Conservation (phyloP, 495 filamentous ascomycete species). For the Penicillium coprophilum region DNA sequence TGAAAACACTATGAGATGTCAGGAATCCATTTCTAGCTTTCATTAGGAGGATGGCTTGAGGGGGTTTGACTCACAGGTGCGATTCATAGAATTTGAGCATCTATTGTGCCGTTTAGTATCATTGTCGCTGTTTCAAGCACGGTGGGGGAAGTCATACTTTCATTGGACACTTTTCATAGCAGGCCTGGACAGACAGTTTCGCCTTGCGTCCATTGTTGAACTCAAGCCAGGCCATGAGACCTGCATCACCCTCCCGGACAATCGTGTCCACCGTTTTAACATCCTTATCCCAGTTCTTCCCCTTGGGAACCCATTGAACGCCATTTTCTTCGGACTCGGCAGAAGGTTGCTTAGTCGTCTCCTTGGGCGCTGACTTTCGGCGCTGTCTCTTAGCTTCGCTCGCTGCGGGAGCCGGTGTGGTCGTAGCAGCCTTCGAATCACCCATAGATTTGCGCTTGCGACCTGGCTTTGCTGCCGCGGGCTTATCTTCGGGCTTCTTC, state of each 20-base stretch:
- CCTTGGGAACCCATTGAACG: slow-evolving; percentile 48
- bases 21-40: slow-evolving; percentile 11
- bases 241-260: slow-evolving; percentile 44
- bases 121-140: not conserved
- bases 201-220: slow-evolving; percentile 55
- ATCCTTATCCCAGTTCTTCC: slow-evolving; percentile 58
- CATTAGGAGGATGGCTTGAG: too few relatives aligned
- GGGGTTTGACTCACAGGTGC: slow-evolving; percentile 39
- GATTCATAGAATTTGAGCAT: slow-evolving; percentile 51
- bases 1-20: slow-evolving; percentile 38
- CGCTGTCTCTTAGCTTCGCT: slow-evolving; percentile 28
- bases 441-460: slow-evolving; percentile 44
- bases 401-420: slow-evolving; percentile 17
- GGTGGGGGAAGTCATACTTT: slow-evolving; percentile 24
- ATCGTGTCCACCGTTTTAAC: slow-evolving; percentile 58
- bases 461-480: slow-evolving; percentile 22
- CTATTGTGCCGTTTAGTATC: slow-evolving; percentile 26
- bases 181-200: slow-evolving; percentile 36
- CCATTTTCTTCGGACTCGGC: slow-evolving; percentile 16
- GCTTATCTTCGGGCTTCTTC: slow-evolving; percentile 25
- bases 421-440: slow-evolving; percentile 28
- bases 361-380: slow-evolving; percentile 25
- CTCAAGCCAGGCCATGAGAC: slow-evolving; percentile 50
- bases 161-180: slow-evolving; percentile 44
- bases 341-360: slow-evolving; percentile 6